phyloP scores from a whole-genome alignment of 208 protist species.

The Trichomonas tenax region DNA sequence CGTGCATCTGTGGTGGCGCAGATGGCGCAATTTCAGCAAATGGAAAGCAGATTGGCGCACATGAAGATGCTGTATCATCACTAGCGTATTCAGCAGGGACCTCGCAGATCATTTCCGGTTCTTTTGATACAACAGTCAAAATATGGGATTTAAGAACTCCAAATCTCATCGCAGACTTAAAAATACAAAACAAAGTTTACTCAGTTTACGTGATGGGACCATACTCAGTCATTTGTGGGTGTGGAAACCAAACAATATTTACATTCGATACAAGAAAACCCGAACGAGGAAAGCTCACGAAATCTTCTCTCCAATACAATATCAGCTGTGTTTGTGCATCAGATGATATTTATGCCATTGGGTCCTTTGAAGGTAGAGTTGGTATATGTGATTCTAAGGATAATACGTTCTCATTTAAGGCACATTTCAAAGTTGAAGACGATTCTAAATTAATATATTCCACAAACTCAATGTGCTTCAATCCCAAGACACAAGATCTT shows the following conservation, averaged over 20 bases:
- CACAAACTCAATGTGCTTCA: not conserved
- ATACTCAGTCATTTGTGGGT: not conserved
- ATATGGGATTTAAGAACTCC: not conserved
- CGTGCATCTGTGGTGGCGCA: not conserved
- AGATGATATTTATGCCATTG: not conserved
- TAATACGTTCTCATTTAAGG: not conserved
- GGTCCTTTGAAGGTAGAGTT: not conserved
- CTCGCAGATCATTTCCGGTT: not conserved
- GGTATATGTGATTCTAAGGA: not conserved
- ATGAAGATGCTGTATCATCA: not conserved
- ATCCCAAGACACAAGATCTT: not conserved
- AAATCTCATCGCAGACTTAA: not conserved
- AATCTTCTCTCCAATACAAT: not conserved
- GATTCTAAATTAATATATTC: not conserved
- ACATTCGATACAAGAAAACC: not conserved
- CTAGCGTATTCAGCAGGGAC: not conserved
- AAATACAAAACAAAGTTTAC: not conserved
- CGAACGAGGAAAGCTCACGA: not conserved
- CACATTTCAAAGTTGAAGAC: not conserved
- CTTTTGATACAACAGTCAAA: not conserved
- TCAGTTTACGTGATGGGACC: not conserved
- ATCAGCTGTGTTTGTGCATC: not conserved
- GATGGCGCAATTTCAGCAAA: not conserved
- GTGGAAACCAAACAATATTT: not conserved
- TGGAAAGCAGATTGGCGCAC: not conserved